Evolutionary conservation across 108 stramenopile genomes (phyloP).

Genomic region (Cyclostephanos tholiformis): DNA sequence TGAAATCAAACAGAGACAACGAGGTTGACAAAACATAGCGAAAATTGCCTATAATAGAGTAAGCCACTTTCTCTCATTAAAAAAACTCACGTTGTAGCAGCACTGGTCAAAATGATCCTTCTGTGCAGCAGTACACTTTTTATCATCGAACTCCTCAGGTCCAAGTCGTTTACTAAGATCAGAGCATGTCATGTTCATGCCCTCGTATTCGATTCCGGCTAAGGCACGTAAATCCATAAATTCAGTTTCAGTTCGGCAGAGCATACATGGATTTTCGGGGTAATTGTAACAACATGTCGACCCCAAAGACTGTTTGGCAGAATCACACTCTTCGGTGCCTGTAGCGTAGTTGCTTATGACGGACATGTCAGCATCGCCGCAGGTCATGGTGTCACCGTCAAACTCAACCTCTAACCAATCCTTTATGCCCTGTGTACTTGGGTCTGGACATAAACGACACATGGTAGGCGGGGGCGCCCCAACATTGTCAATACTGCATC

Average conservation of each 20-base stretch:
- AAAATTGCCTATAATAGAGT: neutral
- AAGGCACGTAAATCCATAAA: slow-evolving; percentile 44
- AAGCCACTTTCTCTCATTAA: neutral
- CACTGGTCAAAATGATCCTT: slow-evolving; percentile 39
- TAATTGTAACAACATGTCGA: slow-evolving; percentile 44
- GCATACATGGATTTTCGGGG: slow-evolving; percentile 46
- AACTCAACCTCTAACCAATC: slow-evolving; percentile 46
- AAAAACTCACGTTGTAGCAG: slow-evolving; percentile 31
- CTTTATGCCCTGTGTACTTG: slow-evolving; percentile 52
- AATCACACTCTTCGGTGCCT: slow-evolving; percentile 39
- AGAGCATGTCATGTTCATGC: slow-evolving; percentile 37
- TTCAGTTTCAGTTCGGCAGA: slow-evolving; percentile 48
- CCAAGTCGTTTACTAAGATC: slow-evolving; percentile 43
- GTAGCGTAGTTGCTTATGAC: slow-evolving; percentile 32
- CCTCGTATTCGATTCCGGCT: slow-evolving; percentile 40
- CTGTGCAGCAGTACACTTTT: slow-evolving; percentile 36
- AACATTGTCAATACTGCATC: slow-evolving; percentile 48
- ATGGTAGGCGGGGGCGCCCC: slow-evolving; percentile 47
- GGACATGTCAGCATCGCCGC: slow-evolving; percentile 45
- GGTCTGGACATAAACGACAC: slow-evolving; percentile 50
- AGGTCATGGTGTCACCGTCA: slow-evolving; percentile 41
- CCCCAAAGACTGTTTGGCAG: slow-evolving; percentile 42
- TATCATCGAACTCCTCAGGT: slow-evolving; percentile 32
- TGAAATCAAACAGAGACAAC: neutral
- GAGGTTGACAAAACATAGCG: neutral